A percentile compares a stretch with the other conserved stretches of the same genome.
Evolutionary conservation across 108 stramenopile genomes (phyloP).

Genomic region (Cyclotella baltica): DNA sequence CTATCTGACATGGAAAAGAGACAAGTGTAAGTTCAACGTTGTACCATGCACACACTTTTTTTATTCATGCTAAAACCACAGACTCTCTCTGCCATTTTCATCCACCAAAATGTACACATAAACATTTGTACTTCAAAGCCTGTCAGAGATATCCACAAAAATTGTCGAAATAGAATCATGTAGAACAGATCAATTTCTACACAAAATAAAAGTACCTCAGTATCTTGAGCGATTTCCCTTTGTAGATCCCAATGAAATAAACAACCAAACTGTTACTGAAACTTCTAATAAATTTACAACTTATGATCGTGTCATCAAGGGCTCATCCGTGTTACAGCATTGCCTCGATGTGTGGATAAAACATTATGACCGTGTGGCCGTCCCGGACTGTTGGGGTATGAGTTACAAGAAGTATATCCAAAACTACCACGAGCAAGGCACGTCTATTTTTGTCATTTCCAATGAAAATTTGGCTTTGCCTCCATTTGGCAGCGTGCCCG

Average conservation of each 20-base stretch:
- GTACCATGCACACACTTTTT: not conserved
- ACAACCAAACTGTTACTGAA: not conserved
- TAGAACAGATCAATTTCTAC: not conserved
- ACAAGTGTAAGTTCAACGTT: not conserved
- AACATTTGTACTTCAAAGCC: not conserved
- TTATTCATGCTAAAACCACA: not conserved
- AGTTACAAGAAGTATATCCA: slow-evolving; percentile 12
- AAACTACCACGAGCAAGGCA: slow-evolving; percentile 1
- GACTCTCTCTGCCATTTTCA: not conserved
- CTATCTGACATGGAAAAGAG: slow-evolving; percentile 1
- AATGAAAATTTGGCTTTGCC: slow-evolving; percentile 20
- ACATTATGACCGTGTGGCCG: not conserved
- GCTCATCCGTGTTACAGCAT: slow-evolving; percentile 10
- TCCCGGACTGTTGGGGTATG: slow-evolving; percentile 7
- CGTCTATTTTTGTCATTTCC: not conserved
- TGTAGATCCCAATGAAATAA: not conserved
- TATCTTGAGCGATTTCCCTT: not conserved
- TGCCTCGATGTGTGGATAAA: slow-evolving; percentile 16
- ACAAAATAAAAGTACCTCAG: not conserved
- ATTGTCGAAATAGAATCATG: slow-evolving; percentile 23
- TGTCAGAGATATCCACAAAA: slow-evolving; percentile 4
- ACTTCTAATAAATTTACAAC: not conserved
- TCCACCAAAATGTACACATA: not conserved
- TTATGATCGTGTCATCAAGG: slow-evolving; percentile 16
- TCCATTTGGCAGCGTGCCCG: not conserved